Base-by-base conservation (phyloP, 75 land plant species). In the Sequoiadendron giganteum region DNA sequence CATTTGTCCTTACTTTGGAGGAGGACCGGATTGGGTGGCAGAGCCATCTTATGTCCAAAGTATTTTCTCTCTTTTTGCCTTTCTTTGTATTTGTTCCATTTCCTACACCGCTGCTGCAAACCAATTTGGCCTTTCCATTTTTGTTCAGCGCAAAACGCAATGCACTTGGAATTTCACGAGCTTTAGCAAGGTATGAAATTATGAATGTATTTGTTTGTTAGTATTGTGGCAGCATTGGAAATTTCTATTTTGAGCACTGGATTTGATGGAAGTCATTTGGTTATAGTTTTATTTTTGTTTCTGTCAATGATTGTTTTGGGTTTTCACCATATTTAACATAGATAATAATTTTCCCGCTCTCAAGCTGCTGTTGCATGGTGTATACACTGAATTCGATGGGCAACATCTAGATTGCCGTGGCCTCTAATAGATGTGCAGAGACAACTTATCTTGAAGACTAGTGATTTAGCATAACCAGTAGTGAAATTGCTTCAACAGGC, bases 161-260 rank as follows among this genome's bases (percentile, higher is more conserved):
- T 47, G n/a, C 84, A 25, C 16, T n/a, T 82, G 32, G 48, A 13
- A 47, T 82, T 82, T 82, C n/a, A 25, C n/a, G 48, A 47, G 52
- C 52, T 43, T 82, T 82, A 5, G 15, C 52, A n/a, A 82, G 84
- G 84, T n/a, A n/a, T n/a, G n/a, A n/a, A n/a, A n/a, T n/a, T 82
- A 82, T 47, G 83, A 0, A 25, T 47, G n/a, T 21, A 40, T 82
- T 42, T 43, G 11, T 45, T 25, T 21, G 39, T 39, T 42, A 18
- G 54, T 52, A 19, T 42, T 79, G 28, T 21, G 38, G 43, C 40
- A 79, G 43, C 43, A 39, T 25, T 40, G 43, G 15, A 79, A 79
- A 39, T 79, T 25, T 82, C 5, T 28, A 10, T n/a, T 81, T 81
- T 10, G 21, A 43, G 48, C 39, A 9, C 49, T 21, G 47, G 13